Evolutionary conservation across 306 rosid genomes (phyloP).

Genomic region (Sechiopsis laciniata): DNA sequence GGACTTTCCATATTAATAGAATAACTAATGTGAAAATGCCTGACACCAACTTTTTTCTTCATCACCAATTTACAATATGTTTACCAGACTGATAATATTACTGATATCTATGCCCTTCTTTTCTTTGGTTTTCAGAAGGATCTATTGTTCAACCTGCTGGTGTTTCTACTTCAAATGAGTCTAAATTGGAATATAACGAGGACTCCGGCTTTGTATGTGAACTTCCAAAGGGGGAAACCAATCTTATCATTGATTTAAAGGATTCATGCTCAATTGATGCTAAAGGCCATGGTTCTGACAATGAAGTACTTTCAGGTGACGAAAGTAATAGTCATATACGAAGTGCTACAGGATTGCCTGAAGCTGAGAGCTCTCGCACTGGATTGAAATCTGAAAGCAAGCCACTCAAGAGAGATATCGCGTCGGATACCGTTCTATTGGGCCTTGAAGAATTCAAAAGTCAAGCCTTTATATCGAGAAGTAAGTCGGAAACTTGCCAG

Average conservation of each 20-base stretch:
- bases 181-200: constrained; percentile 34
- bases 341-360: constrained; percentile 30
- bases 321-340: constrained; percentile 24
- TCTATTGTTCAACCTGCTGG: constrained; percentile 34
- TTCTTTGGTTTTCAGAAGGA: constrained; percentile 39
- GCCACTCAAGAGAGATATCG: constrained; percentile 39
- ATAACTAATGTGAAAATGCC: background rate
- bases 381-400: constrained; percentile 43
- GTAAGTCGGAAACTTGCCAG: constrained; percentile 45
- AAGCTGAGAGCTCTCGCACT: constrained; percentile 32
- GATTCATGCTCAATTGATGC: constrained; percentile 28
- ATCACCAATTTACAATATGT: background rate
- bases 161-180: constrained; percentile 47
- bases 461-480: constrained; percentile 55
- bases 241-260: constrained; percentile 26
- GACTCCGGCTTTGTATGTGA: constrained; percentile 28
- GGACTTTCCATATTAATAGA: background rate
- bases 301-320: constrained; percentile 29
- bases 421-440: constrained; percentile 52
- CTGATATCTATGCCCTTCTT: background rate
- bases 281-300: constrained; percentile 25
- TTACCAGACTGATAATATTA: background rate
- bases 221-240: constrained; percentile 22
- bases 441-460: constrained; percentile 96
- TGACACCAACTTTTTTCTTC: background rate